Evolutionary conservation across 208 protist genomes (phyloP).

Genomic region (Trypanosoma platydactyli): DNA sequence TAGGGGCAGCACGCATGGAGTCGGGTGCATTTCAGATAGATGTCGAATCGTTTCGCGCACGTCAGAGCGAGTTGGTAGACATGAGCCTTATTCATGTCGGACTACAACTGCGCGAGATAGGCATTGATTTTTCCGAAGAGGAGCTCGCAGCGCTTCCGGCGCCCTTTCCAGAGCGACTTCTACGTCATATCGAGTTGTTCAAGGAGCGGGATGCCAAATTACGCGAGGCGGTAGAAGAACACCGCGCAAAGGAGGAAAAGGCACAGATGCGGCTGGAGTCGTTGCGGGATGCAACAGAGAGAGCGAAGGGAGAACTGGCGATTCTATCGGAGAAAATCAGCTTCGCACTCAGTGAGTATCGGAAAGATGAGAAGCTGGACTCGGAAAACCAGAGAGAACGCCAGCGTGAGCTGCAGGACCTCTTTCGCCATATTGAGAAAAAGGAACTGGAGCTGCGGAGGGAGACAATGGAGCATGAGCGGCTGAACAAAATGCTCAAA

Average conservation of each 20-base stretch:
- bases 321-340: constrained; percentile 57
- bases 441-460: constrained; percentile 59
- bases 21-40: constrained; percentile 34
- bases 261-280: constrained; percentile 23
- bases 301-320: constrained; percentile 32
- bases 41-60: constrained; percentile 52
- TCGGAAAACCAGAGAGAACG: constrained; percentile 42
- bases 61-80: constrained; percentile 71
- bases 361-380: constrained; percentile 40
- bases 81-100: constrained; percentile 40
- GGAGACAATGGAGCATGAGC: constrained; percentile 62
- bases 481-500: constrained; percentile 71
- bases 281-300: constrained; percentile 45
- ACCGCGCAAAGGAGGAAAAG: not conserved
- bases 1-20: constrained; percentile 32
- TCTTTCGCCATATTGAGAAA: constrained; percentile 65
- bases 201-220: constrained; percentile 32
- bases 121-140: constrained; percentile 12
- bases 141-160: constrained; percentile 13
- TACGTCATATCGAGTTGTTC: constrained; percentile 28
- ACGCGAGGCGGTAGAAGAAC: constrained; percentile 2
- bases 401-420: constrained; percentile 50
- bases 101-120: constrained; percentile 7
- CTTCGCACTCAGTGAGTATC: constrained; percentile 46
- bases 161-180: constrained; percentile 32